Evolutionary conservation across 768 basidiomycete species (phyloP), one percentile per base, ranked within the genome.

Genomic region (Suillus brevipes): DNA sequence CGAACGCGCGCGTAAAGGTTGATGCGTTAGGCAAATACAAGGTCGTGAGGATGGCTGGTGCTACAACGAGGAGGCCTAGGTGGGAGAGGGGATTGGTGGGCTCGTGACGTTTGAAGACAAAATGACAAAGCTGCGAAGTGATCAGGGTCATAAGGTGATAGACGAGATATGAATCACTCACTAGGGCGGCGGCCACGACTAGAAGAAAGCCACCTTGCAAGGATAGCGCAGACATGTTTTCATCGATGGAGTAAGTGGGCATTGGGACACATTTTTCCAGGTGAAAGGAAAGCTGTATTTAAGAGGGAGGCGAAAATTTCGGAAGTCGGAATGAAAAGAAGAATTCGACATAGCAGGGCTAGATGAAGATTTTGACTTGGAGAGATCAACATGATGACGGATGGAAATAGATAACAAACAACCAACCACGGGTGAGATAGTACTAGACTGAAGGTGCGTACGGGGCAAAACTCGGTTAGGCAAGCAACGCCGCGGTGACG

Each of bases 401-500:
- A 74, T 68, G 66, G 66, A 5, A 73, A 67, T 49, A 65, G 28
- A 60, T 58, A 71, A 70, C 66, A 61, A 66, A 9, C 20, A 40
- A 53, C 68, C 63, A 71, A 61, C 40, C 59, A 65, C 60, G 58
- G 38, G 57, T 47, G 55, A 40, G 70, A 63, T 42, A 42, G 58
- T 65, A 53, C 34, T 36, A 70, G 69, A 72, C 70, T 57, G 49
- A 62, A 62, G 69, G 67, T 74, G 70, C 58, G 67, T 55, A 55
- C 53, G 53, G 53, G 70, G 72, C 57, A 75, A 75, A 71, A 63
- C 74, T 75, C 76, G 74, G 76, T 64, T 75, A 75, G 69, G 71
- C 72, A 72, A 76, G 73, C 72, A 74, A 78, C 69, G 69, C 77
- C 77, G 71, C 77, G 75, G 75, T 78, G 72, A 76, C 77, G 77